Percentiles rank a stretch among this genome's conserved stretches.
Conservation (phyloP, 192 early-diverging fungal species). For the Oehlia diaphana region DNA sequence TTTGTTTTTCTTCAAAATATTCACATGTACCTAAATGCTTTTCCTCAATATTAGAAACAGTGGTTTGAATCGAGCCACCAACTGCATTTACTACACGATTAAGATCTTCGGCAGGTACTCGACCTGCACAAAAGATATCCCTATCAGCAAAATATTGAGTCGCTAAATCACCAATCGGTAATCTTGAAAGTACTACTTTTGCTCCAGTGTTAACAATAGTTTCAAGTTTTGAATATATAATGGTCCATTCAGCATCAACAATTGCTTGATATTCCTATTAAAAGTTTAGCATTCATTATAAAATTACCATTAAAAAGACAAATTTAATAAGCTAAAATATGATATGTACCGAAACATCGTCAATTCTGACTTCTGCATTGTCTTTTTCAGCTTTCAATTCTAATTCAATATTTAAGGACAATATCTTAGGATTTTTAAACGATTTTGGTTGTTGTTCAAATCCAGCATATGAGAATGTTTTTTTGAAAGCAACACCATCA, state of each 20-base stretch:
- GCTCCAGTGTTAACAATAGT: slow-evolving; percentile 93
- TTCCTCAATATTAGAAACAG: slow-evolving; percentile 79
- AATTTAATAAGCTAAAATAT: not conserved
- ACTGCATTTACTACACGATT: slow-evolving; percentile 93
- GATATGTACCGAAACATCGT: slow-evolving; percentile 67
- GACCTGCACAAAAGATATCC: slow-evolving; percentile 98
- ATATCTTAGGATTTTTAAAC: slow-evolving; percentile 87
- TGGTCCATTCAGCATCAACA: slow-evolving; percentile 98
- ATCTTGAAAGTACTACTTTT: slow-evolving; percentile 94
- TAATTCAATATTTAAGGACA: slow-evolving; percentile 95
- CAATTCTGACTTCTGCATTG: slow-evolving; percentile 98
- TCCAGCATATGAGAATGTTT: slow-evolving; percentile 98
- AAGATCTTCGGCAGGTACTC: slow-evolving; percentile 91
- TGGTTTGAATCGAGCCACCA: slow-evolving; percentile 90
- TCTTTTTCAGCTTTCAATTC: slow-evolving; percentile 99
- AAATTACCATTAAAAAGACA: not conserved
- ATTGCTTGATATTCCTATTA: slow-evolving; percentile 95
- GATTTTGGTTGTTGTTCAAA: slow-evolving; percentile 99
- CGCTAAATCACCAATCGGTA: slow-evolving; percentile 98
- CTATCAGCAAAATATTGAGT: slow-evolving; percentile 99
- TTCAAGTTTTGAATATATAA: slow-evolving; percentile 98
- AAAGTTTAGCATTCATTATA: not conserved
- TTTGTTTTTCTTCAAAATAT: slow-evolving; percentile 93
- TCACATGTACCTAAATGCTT: slow-evolving; percentile 89
- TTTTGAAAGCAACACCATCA: slow-evolving; percentile 99